These are phyloP conservation scores for Phanerochaete carnosa DNA, from an alignment of 768 basidiomycete genomes.

Conservation along the genomic window DNA sequence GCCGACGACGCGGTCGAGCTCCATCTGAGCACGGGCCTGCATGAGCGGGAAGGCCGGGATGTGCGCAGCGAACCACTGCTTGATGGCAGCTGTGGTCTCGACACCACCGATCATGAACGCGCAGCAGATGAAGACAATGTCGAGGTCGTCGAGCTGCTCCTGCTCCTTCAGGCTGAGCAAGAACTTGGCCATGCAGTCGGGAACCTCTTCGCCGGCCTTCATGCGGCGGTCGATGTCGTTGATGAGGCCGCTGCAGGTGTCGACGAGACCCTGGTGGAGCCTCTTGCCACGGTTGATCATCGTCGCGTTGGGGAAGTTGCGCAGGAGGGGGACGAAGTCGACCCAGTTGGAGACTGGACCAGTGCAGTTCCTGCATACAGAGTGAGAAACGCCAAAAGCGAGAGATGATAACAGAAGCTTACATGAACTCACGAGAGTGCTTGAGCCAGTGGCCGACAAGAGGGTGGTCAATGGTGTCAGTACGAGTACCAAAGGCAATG, in stretches of 20 bases:
- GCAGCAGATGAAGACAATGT: slow-evolving; percentile 38
- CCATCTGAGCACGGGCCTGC: slow-evolving; percentile 24
- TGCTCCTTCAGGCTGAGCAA: slow-evolving; percentile 25
- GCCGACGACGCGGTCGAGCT: slow-evolving; percentile 25
- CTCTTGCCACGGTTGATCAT: slow-evolving; percentile 35
- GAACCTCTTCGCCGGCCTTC: slow-evolving; percentile 34
- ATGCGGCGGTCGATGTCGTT: slow-evolving; percentile 34
- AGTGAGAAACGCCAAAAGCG: neutral
- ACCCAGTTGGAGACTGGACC: slow-evolving; percentile 43
- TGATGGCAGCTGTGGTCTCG: slow-evolving; percentile 36
- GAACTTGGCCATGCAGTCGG: slow-evolving; percentile 42
- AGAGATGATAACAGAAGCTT: neutral
- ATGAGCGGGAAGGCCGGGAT: slow-evolving; percentile 20
- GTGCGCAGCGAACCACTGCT: slow-evolving; percentile 29
- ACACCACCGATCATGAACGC: slow-evolving; percentile 45
- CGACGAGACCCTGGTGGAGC: slow-evolving; percentile 36
- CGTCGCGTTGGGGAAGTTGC: slow-evolving; percentile 32
- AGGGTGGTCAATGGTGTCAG: slow-evolving; percentile 34
- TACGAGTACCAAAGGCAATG: slow-evolving; percentile 40
- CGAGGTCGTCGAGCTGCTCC: slow-evolving; percentile 35
- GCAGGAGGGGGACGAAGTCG: slow-evolving; percentile 42
- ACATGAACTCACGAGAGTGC: slow-evolving; percentile 45
- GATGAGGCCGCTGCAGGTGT: slow-evolving; percentile 38
- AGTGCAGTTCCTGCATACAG: slow-evolving; percentile 33
- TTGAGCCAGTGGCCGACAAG: slow-evolving; percentile 34